A percentile compares a stretch with the other conserved stretches of the same genome.
phyloP scores from a whole-genome alignment of 192 early-diverging fungal genomes.

The Pilaira anomala region DNA sequence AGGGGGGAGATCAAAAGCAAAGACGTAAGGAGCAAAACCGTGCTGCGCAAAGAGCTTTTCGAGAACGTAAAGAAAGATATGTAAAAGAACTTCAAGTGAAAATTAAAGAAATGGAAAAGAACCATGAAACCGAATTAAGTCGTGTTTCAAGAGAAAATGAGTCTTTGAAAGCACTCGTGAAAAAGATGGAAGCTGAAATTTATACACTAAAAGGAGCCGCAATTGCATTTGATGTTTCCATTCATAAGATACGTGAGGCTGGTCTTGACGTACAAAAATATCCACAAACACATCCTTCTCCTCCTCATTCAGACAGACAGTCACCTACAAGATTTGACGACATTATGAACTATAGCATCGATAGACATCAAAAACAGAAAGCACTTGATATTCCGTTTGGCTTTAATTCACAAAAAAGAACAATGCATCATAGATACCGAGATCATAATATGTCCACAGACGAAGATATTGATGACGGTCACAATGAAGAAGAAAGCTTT shows the following conservation, averaged over 20 bases:
- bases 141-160: conserved; percentile 40
- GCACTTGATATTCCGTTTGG: neutral
- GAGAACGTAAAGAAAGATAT: conserved; percentile 83
- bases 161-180: conserved; percentile 44
- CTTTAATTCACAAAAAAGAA: too few relatives aligned
- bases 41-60: conserved; percentile 62
- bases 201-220: conserved; percentile 50
- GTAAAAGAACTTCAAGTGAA: conserved; percentile 75
- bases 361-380: neutral
- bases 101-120: conserved; percentile 63
- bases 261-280: conserved; percentile 5
- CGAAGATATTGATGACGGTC: neutral
- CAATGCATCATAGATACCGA: neutral
- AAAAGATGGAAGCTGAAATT: conserved; percentile 52
- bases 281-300: neutral
- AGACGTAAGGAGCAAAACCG: conserved; percentile 40
- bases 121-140: conserved; percentile 38
- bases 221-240: conserved; percentile 51
- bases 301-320: neutral
- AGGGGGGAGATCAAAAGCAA: conserved; percentile 17
- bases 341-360: neutral
- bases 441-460: neutral
- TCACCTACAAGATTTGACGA: neutral
- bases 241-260: conserved; percentile 34
- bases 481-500: neutral